These are phyloP conservation scores for Orbilia javanica DNA, from an alignment of 2,329 filamentous ascomycete species.

Conservation along the genomic window DNA sequence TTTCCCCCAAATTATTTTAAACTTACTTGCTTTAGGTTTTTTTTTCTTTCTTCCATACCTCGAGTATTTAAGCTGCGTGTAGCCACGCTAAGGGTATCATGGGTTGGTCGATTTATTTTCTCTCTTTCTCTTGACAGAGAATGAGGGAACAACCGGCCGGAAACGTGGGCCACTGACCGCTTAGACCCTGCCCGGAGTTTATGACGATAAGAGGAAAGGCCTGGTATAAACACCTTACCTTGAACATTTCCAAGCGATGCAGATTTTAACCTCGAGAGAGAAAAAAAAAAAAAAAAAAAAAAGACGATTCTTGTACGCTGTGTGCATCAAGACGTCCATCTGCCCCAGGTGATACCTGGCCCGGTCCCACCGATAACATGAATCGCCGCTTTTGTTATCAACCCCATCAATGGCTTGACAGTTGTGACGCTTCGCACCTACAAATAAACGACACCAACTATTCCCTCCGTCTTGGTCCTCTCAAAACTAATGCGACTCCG, in stretches of 20 bases:
- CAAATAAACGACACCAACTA: background rate
- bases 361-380: slow-evolving; percentile 14
- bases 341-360: slow-evolving; percentile 27
- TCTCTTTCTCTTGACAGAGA: background rate
- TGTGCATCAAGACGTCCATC: slow-evolving; percentile 3
- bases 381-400: slow-evolving; percentile 10
- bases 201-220: slow-evolving; percentile 22
- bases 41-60: too few relatives aligned
- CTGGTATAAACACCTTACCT: slow-evolving; percentile 15
- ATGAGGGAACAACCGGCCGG: too few relatives aligned
- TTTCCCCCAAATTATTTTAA: slow-evolving; percentile 40
- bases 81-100: slow-evolving; percentile 35
- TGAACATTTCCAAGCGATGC: background rate
- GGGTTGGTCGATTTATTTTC: background rate
- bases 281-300: background rate
- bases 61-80: slow-evolving; percentile 32
- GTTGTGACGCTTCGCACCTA: slow-evolving; percentile 1
- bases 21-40: slow-evolving; percentile 6
- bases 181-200: slow-evolving; percentile 1
- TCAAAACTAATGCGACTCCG: slow-evolving; percentile 7
- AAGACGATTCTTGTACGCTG: background rate
- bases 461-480: slow-evolving; percentile 6
- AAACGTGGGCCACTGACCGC: slow-evolving; percentile 31
- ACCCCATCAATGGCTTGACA: slow-evolving; percentile 6
- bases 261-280: background rate